These are phyloP conservation scores for Trichophyton equinum DNA, from an alignment of 2,329 filamentous ascomycete species.

Conservation along the genomic window DNA sequence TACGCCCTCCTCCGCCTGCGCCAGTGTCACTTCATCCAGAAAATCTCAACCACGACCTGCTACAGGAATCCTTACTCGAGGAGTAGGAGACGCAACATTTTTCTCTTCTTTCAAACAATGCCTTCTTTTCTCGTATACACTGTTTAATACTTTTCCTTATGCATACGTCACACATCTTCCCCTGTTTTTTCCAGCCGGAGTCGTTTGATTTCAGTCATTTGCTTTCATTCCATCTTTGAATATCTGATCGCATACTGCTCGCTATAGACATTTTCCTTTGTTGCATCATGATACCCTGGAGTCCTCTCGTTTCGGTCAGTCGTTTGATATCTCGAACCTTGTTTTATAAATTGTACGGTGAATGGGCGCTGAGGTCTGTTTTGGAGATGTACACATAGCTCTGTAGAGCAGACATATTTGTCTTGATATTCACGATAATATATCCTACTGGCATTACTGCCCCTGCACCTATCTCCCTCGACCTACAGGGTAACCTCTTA, in stretches of 20 bases:
- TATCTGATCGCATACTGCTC: neutral
- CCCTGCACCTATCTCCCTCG: neutral
- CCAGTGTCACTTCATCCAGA: conserved; percentile 48
- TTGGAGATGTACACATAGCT: neutral
- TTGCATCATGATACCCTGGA: conserved; percentile 4
- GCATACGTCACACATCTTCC: neutral
- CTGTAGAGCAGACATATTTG: neutral
- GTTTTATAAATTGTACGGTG: neutral
- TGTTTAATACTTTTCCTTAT: neutral
- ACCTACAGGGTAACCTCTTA: no score
- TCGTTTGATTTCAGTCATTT: neutral
- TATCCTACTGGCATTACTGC: neutral
- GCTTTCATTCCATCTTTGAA: neutral
- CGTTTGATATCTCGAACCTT: neutral
- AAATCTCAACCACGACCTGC: conserved; percentile 45
- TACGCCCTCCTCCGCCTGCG: conserved; percentile 45
- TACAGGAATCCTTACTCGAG: conserved; percentile 44
- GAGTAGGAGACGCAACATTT: neutral
- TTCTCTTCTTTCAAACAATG: neutral
- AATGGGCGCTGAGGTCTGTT: neutral
- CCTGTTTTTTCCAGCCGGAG: neutral
- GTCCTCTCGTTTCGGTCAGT: neutral
- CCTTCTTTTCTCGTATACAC: neutral
- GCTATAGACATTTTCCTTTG: neutral
- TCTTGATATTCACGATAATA: neutral